Percentiles rank a stretch among this genome's conserved stretches.
These are phyloP conservation scores for Venturia carpophila DNA, from an alignment of 2,329 filamentous ascomycete genomes.

Conservation along the genomic window DNA sequence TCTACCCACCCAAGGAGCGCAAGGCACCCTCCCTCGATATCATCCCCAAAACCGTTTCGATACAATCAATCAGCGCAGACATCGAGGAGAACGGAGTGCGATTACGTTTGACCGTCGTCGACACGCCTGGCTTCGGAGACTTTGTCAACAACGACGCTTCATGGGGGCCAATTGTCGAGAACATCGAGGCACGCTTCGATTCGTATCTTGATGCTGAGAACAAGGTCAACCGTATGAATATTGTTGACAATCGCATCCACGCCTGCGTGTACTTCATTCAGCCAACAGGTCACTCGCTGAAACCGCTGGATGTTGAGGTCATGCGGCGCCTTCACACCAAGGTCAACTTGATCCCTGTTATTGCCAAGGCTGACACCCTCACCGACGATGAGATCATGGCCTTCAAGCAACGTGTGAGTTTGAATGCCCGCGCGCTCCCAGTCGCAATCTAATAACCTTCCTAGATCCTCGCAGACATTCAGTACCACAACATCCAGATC, in stretches of 20 bases:
- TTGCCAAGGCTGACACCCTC: constrained; percentile 95
- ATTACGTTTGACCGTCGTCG: constrained; percentile 90
- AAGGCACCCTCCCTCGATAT: constrained; percentile 96
- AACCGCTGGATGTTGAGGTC: constrained; percentile 97
- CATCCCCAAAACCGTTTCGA: constrained; percentile 72
- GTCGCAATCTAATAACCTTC: constrained; percentile 21
- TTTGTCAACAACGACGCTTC: constrained; percentile 99
- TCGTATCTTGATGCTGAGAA: constrained; percentile 98
- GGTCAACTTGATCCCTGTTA: constrained; percentile 99
- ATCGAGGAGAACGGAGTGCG: constrained; percentile 98
- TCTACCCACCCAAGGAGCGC: constrained; percentile 97
- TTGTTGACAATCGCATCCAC: constrained; percentile 97
- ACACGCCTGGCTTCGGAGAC: constrained; percentile 96
- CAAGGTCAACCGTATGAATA: constrained; percentile 99
- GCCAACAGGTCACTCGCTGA: constrained; percentile 94
- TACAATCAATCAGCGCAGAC: constrained; percentile 47
- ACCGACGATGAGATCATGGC: constrained; percentile 91
- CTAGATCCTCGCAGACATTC: constrained; percentile 93
- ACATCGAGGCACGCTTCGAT: constrained; percentile 98
- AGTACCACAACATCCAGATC: constrained; percentile 96
- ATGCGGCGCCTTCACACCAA: constrained; percentile 99
- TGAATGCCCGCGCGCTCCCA: not conserved
- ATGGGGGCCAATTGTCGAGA: constrained; percentile 97
- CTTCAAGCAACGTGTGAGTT: constrained; percentile 92
- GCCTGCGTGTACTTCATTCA: constrained; percentile 99